Evolutionary conservation across 306 rosid genomes (phyloP), one percentile per base, ranked within the genome.

Genomic region (Chamaecrista fasciculata): DNA sequence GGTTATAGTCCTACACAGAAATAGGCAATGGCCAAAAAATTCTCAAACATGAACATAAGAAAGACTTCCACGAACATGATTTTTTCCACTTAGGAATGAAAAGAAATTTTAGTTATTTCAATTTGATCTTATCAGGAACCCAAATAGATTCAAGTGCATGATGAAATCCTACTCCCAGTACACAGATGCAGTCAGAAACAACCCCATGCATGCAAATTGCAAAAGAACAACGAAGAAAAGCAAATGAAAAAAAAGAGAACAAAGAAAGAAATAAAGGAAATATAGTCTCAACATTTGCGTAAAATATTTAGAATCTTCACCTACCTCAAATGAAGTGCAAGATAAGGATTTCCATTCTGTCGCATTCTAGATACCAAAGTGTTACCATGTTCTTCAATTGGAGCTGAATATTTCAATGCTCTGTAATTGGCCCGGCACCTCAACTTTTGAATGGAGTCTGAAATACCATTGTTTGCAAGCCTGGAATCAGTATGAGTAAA

Each of bases 261-360:
- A 14, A 43, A 43, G 1, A 42, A 43, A 65, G 57, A 15, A 18
- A 23, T 46, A 24, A 51, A 56, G 8, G 50, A 47, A 26, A 71
- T 66, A 9, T n/a, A 19, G n/a, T 40, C 44, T 43, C 39, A 52
- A 56, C 34, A 68, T 62, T 56, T 65, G 72, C 34, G 62, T 52
- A 40, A 62, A 50, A 48, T 62, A 36, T 68, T 42, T 68, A 65
- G 44, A 55, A 52, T 64, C 37, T 39, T 33, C 64, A 78, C 91
- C 85, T 74, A 79, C 99, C 99, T 91, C 87, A 94, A 76, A 87
- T 94, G 99, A 50, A 94, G 88, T 55, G 99, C 97, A 70, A 89
- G 89, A 76, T 91, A 94, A 62, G 82, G 92, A 67, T 71, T 84
- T 71, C 90, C 89, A 63, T 80, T 78, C 83, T 80, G 78, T 76